Base-by-base conservation (phyloP, 345 rosid genomes). In the Hibiscus trionum region DNA sequence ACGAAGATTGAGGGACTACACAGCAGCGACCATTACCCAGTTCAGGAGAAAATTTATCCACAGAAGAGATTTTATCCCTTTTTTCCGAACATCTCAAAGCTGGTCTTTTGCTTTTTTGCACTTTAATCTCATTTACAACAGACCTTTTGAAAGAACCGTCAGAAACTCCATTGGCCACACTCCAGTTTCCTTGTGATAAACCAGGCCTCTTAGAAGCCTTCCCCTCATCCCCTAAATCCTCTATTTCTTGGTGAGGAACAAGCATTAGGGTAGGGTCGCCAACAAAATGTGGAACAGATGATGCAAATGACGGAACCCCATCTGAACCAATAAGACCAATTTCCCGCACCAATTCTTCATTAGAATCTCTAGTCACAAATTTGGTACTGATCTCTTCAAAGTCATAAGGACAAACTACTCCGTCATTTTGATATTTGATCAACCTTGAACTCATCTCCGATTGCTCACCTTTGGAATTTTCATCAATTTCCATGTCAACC, bases 311-410 rank as follows among this genome's bases (percentile, higher is more conserved):
- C 12, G 91, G 93, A 79, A 79, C 74, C 71, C 99, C 97, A 69
- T 84, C 82, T 21, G 93, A 84, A 73, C 99, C 86, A 16, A 92
- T 86, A 77, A 95, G 90, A 74, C 99, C 99, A 27, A 95, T 89
- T 76, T 83, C 91, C 79, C 80, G 82, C 35, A 92, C 92, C 82
- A 95, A 80, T 65, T 92, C 93, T 84, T 85, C 87, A 84, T 85
- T 89, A 37, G 93, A 92, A 81, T 92, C 90, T 74, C 82, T 80
- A 24, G 97, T 95, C 71, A 88, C 77, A 79, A 95, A 92, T 86
- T 83, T 87, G 75, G 91, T 75, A 79, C 90, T 80, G 77, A 92
- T 85, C 72, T 92, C 93, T 73, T 82, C 83, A 29, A 95, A 80
- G 69, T 85, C 77, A 82, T 76, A 87, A 17, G 97, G 97, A 77